These are phyloP conservation scores for Geosmithia putterillii DNA, from an alignment of 2,329 filamentous ascomycete species.

Conservation along the genomic window DNA sequence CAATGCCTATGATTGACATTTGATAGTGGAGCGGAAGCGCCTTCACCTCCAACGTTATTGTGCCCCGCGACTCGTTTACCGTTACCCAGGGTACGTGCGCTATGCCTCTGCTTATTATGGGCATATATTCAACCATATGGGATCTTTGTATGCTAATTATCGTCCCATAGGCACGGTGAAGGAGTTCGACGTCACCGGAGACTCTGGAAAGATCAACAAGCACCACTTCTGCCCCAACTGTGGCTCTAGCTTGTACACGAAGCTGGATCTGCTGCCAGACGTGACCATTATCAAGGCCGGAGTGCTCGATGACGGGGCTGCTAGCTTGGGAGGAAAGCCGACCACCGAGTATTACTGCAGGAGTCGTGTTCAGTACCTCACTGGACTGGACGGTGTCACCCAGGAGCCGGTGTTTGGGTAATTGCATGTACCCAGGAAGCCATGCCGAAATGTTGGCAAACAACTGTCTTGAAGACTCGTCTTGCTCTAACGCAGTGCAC, in stretches of 20 bases:
- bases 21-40: constrained; percentile 35
- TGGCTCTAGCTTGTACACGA: constrained; percentile 36
- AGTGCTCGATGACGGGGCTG: constrained; percentile 32
- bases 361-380: constrained; percentile 31
- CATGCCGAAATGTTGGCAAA: too few relatives aligned
- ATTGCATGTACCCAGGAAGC: neutral
- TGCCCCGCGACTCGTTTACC: constrained; percentile 31
- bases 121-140: neutral
- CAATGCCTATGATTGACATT: too few relatives aligned
- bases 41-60: constrained; percentile 40
- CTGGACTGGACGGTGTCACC: constrained; percentile 28
- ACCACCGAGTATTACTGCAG: constrained; percentile 40
- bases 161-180: constrained; percentile 26
- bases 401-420: constrained; percentile 21
- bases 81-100: constrained; percentile 29
- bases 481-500: too few relatives aligned
- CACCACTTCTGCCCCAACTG: constrained; percentile 43
- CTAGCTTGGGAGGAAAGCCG: constrained; percentile 26
- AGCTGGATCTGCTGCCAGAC: constrained; percentile 39
- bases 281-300: constrained; percentile 38
- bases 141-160: neutral
- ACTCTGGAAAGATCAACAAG: constrained; percentile 39
- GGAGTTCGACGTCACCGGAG: constrained; percentile 31
- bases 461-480: too few relatives aligned
- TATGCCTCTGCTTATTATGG: neutral